Evolutionary conservation across 2,329 filamentous ascomycete genomes (phyloP), one percentile per base, ranked within the genome.

Genomic region (Epichloe scottii): DNA sequence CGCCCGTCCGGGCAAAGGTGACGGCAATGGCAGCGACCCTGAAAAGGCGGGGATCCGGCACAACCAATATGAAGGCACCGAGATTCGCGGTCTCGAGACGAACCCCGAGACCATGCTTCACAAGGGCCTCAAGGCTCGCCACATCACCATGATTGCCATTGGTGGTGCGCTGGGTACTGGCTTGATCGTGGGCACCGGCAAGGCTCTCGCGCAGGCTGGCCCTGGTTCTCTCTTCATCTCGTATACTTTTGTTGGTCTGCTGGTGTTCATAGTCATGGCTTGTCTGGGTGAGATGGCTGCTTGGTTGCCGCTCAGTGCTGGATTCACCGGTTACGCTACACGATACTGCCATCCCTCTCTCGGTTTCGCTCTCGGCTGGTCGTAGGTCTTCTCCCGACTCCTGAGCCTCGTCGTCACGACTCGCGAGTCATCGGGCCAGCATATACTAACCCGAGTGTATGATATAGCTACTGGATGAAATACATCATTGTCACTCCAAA

Each of bases 401-500:
- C 21, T 30, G 19, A 17, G 12, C 39, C 23, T 44, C 21, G 7
- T 14, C 7, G 5, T 10, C 7, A 23, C 14, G 15, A 6, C 7
- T 8, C 6, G 15, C 26, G 26, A 30, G 26, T 30, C 26, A 30
- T 33, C 6, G n/a, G 44, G 10, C n/a, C 12, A 21, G n/a, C 34
- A 37, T 6, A 33, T 5, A 11, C 57, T 62, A 43, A 62, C 46
- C 17, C 10, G 4, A 23, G 23, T 33, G 3, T 3, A 34, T n/a
- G 5, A 12, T 7, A 23, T 51, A 75, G 73, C 41, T 76, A 76
- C 58, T 87, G 80, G 77, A 77, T 82, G 68, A 77, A 90, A 79
- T 93, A 93, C 65, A 87, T 93, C 63, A 90, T 94, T 60, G 78
- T 87, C 47, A 89, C 86, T 1, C 87, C 89, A 1, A 93, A 93